A percentile compares a stretch with the other conserved stretches of the same genome.
Conservation (phyloP, 2,329 filamentous ascomycete genomes). For the Diaporthe sp. region DNA sequence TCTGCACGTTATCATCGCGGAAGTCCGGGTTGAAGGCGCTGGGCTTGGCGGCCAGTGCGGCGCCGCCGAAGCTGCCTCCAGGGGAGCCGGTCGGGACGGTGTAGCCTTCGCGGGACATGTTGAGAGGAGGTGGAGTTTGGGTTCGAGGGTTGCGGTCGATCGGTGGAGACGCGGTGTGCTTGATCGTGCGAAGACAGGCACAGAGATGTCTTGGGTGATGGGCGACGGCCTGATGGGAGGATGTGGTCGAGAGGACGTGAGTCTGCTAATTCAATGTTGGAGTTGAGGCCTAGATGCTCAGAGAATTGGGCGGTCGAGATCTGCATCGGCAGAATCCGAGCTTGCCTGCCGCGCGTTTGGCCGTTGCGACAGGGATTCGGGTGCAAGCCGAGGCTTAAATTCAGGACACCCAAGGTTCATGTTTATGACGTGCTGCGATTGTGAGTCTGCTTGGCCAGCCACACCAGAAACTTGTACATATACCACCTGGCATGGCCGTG, state of each 20-base stretch:
- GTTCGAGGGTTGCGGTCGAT: neutral
- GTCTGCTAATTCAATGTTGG: neutral
- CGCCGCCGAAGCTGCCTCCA: constrained; percentile 55
- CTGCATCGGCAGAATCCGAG: constrained; percentile 36
- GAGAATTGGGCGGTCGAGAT: constrained; percentile 40
- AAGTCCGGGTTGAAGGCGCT: constrained; percentile 57
- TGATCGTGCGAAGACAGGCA: no score
- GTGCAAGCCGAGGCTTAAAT: constrained; percentile 35
- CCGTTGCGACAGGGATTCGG: constrained; percentile 16
- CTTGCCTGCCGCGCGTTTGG: constrained; percentile 17
- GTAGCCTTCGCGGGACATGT: constrained; percentile 82
- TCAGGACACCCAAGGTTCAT: neutral
- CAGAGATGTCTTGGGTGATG: no score
- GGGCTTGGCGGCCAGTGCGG: constrained; percentile 46
- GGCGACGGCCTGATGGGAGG: neutral
- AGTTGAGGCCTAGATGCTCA: constrained; percentile 10
- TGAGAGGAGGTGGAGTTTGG: constrained; percentile 14
- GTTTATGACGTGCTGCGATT: constrained; percentile 12
- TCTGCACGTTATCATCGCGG: constrained; percentile 65
- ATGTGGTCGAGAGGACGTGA: neutral
- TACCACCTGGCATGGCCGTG: neutral
- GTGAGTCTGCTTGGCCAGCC: neutral
- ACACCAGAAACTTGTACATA: neutral
- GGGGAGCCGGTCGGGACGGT: constrained; percentile 73
- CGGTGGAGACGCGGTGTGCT: no score